phyloP scores from a whole-genome alignment of 31 red algal species.

The Endocladia muricata region DNA sequence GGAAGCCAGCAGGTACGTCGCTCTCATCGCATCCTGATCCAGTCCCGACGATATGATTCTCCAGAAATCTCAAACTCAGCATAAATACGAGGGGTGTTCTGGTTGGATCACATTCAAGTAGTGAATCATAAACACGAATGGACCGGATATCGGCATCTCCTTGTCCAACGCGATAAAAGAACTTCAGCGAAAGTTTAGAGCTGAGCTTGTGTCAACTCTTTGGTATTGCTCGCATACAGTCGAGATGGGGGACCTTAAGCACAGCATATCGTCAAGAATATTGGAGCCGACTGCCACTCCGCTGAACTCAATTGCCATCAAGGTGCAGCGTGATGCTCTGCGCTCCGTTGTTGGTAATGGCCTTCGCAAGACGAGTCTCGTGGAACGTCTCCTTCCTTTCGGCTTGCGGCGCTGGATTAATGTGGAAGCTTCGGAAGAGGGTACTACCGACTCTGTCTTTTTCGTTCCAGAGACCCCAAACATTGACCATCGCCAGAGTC shows the following conservation, averaged over 20 bases:
- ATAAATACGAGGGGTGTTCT: no score
- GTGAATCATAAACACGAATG: no score
- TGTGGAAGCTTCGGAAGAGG: slow-evolving; percentile 23
- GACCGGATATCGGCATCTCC: no score
- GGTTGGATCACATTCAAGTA: no score
- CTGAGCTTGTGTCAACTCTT: no score
- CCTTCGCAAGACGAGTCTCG: slow-evolving; percentile 17
- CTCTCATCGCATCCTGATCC: no score
- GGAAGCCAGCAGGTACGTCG: no score
- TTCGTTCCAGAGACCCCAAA: slow-evolving; percentile 37
- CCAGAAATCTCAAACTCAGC: no score
- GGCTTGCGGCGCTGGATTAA: slow-evolving; percentile 5
- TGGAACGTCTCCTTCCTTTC: slow-evolving; percentile 2
- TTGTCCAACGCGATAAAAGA: no score
- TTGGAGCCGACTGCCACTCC: neutral
- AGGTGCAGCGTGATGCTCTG: slow-evolving; percentile 15
- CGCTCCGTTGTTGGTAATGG: neutral
- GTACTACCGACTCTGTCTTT: slow-evolving; percentile 33
- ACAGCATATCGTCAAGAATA: neutral
- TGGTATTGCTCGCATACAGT: no score
- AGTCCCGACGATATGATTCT: no score
- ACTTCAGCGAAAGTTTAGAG: no score
- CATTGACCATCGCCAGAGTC: neutral
- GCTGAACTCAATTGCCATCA: slow-evolving; percentile 16
- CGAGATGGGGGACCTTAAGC: neutral